Percentiles rank a stretch among this genome's conserved stretches.
Conservation (phyloP, 192 early-diverging fungal genomes). For the Mortierella alpina region DNA sequence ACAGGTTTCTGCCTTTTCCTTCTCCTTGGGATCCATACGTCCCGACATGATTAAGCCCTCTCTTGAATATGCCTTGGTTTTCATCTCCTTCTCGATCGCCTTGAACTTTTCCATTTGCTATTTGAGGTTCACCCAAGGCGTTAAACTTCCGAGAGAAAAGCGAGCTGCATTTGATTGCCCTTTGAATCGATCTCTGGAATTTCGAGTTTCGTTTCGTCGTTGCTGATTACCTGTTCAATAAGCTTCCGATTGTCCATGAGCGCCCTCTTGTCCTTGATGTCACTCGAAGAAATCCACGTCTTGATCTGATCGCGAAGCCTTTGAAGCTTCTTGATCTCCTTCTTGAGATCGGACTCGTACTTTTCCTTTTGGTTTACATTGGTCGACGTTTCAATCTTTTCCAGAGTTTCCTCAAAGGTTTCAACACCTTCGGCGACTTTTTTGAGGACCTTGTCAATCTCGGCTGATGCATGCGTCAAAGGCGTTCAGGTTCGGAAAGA, state of each 20-base stretch:
- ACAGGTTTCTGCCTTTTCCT: conserved; percentile 87
- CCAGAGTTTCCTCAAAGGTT: conserved; percentile 90
- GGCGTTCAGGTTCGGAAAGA: background rate
- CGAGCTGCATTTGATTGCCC: too few species aligned
- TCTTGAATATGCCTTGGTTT: conserved; percentile 98
- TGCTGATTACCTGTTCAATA: conserved; percentile 81
- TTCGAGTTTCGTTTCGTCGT: background rate
- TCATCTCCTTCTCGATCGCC: conserved; percentile 97
- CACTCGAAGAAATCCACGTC: conserved; percentile 92
- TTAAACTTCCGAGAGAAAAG: too few species aligned
- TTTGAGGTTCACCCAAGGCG: background rate
- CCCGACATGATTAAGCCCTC: conserved; percentile 86
- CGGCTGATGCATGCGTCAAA: conserved; percentile 65
- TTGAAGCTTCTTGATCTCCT: conserved; percentile 99
- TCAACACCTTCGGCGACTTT: conserved; percentile 97
- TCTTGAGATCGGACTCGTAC: conserved; percentile 96
- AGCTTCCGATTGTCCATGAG: conserved; percentile 92
- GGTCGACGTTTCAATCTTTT: conserved; percentile 86
- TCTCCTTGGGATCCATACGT: conserved; percentile 94
- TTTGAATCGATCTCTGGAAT: too few species aligned
- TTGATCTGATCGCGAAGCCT: conserved; percentile 97
- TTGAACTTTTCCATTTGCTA: conserved; percentile 99
- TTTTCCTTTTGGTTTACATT: conserved; percentile 96
- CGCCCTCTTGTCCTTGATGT: conserved; percentile 96
- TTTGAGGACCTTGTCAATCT: conserved; percentile 96